These are phyloP conservation scores for Amaranthus palmeri DNA, from an alignment of 148 eudicot genomes.

Conservation along the genomic window DNA sequence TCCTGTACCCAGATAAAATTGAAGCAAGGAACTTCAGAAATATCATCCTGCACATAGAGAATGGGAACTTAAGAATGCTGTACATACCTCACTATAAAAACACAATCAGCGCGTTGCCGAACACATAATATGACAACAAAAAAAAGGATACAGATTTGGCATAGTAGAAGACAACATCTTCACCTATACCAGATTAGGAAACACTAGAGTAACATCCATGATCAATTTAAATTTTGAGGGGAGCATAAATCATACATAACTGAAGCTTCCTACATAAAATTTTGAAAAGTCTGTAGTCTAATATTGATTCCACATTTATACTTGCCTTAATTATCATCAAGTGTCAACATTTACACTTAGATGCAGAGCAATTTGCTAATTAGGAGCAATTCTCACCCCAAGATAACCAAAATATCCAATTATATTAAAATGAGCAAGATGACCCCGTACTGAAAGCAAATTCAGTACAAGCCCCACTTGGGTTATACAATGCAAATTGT, in stretches of 20 bases:
- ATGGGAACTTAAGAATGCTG: conserved; percentile 2
- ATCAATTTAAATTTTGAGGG: too few relatives aligned
- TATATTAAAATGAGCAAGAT: neutral
- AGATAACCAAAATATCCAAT: neutral
- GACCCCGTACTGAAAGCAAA: neutral
- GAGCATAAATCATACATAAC: too few relatives aligned
- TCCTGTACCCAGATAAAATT: conserved; percentile 89
- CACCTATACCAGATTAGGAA: too few relatives aligned
- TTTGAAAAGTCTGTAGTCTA: too few relatives aligned
- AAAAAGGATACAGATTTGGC: neutral
- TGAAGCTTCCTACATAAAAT: too few relatives aligned
- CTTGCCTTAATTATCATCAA: neutral
- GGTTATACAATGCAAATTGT: neutral
- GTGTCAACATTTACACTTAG: neutral
- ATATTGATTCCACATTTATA: neutral
- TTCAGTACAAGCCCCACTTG: neutral
- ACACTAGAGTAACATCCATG: too few relatives aligned
- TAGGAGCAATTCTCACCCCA: neutral
- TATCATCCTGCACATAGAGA: conserved; percentile 62
- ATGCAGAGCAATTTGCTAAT: neutral
- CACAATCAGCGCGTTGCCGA: neutral
- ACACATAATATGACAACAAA: neutral
- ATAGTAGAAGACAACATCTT: too few relatives aligned
- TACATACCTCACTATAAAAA: neutral
- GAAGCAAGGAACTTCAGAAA: conserved; percentile 94